Conservation (phyloP, 352 stramenopile genomes). For the Phytophthora podocarpi region DNA sequence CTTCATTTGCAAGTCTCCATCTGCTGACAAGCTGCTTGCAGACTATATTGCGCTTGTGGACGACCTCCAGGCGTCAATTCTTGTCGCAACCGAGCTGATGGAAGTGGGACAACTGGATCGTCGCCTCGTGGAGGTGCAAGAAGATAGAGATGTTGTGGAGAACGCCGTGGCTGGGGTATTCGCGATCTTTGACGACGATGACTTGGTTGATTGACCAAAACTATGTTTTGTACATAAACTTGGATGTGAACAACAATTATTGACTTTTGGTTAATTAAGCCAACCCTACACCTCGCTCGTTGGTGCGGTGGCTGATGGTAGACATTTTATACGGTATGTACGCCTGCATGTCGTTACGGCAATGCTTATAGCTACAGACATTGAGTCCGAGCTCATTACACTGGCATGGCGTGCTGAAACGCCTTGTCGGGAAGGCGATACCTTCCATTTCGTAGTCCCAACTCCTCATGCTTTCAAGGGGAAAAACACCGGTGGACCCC, state of each 20-base stretch:
- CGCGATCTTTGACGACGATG: not conserved
- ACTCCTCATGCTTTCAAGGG: no score
- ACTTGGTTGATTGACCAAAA: not conserved
- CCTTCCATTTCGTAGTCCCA: no score
- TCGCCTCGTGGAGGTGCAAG: not conserved
- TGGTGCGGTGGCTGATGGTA: slow-evolving; percentile 1
- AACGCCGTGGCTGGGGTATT: not conserved
- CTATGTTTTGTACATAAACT: not conserved
- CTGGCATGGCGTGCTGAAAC: no score
- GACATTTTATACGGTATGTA: slow-evolving; percentile 12
- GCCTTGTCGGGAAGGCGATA: no score
- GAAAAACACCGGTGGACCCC: no score
- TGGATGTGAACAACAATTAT: not conserved
- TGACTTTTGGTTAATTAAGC: slow-evolving; percentile 1
- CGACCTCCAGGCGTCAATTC: not conserved
- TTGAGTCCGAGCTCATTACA: no score
- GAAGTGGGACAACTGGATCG: not conserved
- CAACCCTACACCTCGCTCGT: not conserved
- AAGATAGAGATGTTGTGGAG: not conserved
- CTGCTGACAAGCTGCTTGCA: no score
- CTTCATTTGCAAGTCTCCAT: slow-evolving; percentile 3
- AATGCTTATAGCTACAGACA: no score
- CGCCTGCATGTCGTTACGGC: no score
- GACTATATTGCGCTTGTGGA: no score
- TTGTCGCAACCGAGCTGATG: not conserved